A percentile compares a stretch with the other conserved stretches of the same genome.
Conservation (phyloP, 2,329 filamentous ascomycete genomes). For the Immersiporthe knoxdaviesiana region DNA sequence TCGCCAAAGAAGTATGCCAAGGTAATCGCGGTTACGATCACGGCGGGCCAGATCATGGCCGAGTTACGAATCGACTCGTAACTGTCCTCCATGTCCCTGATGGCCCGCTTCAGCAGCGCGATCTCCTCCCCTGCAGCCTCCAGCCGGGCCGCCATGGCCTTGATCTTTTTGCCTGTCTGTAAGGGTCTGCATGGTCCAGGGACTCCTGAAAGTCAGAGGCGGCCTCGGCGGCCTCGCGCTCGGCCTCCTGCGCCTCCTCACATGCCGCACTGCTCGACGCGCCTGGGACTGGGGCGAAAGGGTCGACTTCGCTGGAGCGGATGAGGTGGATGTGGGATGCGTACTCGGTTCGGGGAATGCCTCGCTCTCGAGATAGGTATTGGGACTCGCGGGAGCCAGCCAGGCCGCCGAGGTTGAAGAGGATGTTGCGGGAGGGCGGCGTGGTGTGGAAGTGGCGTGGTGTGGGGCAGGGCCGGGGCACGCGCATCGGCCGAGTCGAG, state of each 20-base stretch:
- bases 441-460: slow-evolving; percentile 3
- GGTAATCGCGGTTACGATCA: not conserved
- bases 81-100: not conserved
- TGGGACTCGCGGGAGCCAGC: slow-evolving; percentile 25
- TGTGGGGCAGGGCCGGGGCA: not conserved
- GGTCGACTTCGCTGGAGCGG: slow-evolving; percentile 28
- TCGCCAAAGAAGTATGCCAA: not conserved
- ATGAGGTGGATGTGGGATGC: slow-evolving; percentile 24
- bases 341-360: slow-evolving; percentile 27
- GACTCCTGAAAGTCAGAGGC: not conserved
- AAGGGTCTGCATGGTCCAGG: not conserved
- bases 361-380: slow-evolving; percentile 25
- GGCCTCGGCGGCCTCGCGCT: not conserved
- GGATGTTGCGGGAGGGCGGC: not conserved
- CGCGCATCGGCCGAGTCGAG: not conserved
- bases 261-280: slow-evolving; percentile 10
- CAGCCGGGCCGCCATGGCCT: not conserved
- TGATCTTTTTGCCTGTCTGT: not conserved
- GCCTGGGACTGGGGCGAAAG: slow-evolving; percentile 22
- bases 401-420: slow-evolving; percentile 25
- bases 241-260: not conserved
- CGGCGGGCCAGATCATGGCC: not conserved
- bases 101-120: not conserved
- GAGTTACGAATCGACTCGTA: not conserved
- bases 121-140: not conserved